phyloP scores from a whole-genome alignment of 106 monocot species.

The Posidonia australis region DNA sequence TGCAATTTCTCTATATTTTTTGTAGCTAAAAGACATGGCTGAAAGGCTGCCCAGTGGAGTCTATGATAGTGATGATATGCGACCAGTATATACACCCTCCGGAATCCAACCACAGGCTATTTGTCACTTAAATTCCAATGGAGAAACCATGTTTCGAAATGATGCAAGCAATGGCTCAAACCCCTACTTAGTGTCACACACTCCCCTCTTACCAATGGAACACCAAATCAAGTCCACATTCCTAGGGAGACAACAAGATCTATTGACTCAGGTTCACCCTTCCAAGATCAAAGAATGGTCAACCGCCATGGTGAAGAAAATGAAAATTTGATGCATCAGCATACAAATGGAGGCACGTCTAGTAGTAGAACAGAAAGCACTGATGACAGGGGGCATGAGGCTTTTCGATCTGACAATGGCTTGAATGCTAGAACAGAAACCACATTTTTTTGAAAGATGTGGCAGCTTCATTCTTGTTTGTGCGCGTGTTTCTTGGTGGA shows the following conservation, averaged over 20 bases:
- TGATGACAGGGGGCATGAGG: constrained; percentile 20
- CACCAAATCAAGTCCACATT: constrained; percentile 7
- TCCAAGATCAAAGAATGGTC: constrained; percentile 4
- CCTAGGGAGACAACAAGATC: constrained; percentile 5
- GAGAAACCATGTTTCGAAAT: constrained; percentile 7
- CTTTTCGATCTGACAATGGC: constrained; percentile 22
- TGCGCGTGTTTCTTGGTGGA: background rate
- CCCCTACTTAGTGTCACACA: background rate
- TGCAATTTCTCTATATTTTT: background rate
- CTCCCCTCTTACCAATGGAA: constrained; percentile 21
- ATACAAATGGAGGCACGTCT: constrained; percentile 16
- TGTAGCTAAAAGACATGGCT: constrained; percentile 47
- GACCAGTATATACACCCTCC: constrained; percentile 16
- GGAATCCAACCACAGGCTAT: constrained; percentile 8
- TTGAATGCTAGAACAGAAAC: constrained; percentile 40
- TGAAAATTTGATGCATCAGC: background rate
- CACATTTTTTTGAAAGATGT: background rate
- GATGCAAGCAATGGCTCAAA: constrained; percentile 18
- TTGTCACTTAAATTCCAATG: background rate
- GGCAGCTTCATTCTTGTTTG: background rate
- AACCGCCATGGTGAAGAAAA: constrained; percentile 9
- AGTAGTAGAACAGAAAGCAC: constrained; percentile 14
- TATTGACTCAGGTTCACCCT: constrained; percentile 3
- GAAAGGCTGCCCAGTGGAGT: constrained; percentile 24
- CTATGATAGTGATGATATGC: constrained; percentile 13